Base-by-base conservation (phyloP, 352 stramenopile species). In the Aphanomyces euteiches region DNA sequence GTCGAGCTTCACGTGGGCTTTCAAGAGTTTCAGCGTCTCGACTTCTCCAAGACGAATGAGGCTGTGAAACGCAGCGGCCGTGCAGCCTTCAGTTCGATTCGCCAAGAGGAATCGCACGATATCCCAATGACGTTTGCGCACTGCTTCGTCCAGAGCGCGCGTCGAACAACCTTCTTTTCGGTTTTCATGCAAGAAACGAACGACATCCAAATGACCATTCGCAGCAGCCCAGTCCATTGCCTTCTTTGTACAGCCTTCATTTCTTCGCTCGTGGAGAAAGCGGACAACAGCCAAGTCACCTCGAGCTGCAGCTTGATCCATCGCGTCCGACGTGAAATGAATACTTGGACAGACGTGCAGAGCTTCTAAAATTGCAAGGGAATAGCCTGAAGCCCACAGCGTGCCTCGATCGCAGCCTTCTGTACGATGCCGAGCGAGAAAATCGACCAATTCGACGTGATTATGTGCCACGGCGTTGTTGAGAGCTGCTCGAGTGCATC, bases 381-480 rank as follows among this genome's bases (percentile, higher is more conserved):
- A 53, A 1, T 15, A 53, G 1, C 13, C 13, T n/a, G 45, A 53
- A 15, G 45, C 45, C 45, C 45, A 53, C 13, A 53, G 13, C 13
- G n/a, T 15, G 13, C 45, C 45, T 15, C 13, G 13, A 19, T 53
- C 45, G 45, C 45, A 53, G 1, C 45, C 45, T 53, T 53, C 45
- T 53, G 45, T 53, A 15, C 45, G 45, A 53, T 53, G 45, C n/a
- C 13, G 13, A 19, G 45, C 1, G 45, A 53, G n/a, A 19, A 53
- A 53, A 19, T n/a, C 13, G 45, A 53, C 45, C 45, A 53, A 53
- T 15, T 53, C 45, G 45, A 53, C 45, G 45, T 53, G 45, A 53
- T 53, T 53, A 19, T 53, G 45, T 15, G 13, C 45, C 13, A 53
- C n/a, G 2, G 45, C 45, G n/a, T 53, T 15, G 45, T 53, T 53